phyloP scores from a whole-genome alignment of 2,329 filamentous ascomycete genomes.

The Monilinia fructicola region DNA sequence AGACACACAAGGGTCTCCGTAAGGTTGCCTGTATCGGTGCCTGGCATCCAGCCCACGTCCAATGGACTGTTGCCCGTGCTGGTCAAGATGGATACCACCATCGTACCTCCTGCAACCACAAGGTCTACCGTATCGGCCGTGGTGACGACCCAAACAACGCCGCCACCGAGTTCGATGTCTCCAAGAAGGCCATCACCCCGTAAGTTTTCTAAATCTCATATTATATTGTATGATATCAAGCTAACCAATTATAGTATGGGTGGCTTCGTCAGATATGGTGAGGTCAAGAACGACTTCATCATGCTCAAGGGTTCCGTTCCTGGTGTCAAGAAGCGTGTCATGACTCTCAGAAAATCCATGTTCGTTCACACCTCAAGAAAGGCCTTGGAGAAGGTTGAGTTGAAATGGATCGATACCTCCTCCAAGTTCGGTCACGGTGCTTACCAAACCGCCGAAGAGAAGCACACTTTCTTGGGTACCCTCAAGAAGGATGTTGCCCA shows the following conservation, averaged over 20 bases:
- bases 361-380: conserved; percentile 94
- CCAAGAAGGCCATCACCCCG: conserved; percentile 99
- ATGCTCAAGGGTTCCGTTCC: conserved; percentile 97
- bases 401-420: conserved; percentile 99
- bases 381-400: conserved; percentile 97
- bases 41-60: conserved; percentile 99
- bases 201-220: conserved; percentile 58
- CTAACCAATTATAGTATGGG: conserved; percentile 68
- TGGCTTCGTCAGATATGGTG: conserved; percentile 99
- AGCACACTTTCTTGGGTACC: conserved; percentile 89
- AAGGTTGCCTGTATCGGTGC: conserved; percentile 99
- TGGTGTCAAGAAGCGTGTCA: conserved; percentile 98
- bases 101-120: conserved; percentile 99
- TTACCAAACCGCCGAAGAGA: conserved; percentile 98
- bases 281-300: conserved; percentile 98
- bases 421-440: conserved; percentile 99
- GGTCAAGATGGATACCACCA: conserved; percentile 99
- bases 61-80: conserved; percentile 99
- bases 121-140: conserved; percentile 98
- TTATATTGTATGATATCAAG: not conserved
- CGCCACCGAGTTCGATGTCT: conserved; percentile 91
- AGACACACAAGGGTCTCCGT: conserved; percentile 99
- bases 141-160: conserved; percentile 87
- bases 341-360: conserved; percentile 99
- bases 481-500: conserved; percentile 94